Percentiles rank a stretch among this genome's conserved stretches.
Conservation (phyloP, 768 basidiomycete genomes). For the Mycena albidolilacea region DNA sequence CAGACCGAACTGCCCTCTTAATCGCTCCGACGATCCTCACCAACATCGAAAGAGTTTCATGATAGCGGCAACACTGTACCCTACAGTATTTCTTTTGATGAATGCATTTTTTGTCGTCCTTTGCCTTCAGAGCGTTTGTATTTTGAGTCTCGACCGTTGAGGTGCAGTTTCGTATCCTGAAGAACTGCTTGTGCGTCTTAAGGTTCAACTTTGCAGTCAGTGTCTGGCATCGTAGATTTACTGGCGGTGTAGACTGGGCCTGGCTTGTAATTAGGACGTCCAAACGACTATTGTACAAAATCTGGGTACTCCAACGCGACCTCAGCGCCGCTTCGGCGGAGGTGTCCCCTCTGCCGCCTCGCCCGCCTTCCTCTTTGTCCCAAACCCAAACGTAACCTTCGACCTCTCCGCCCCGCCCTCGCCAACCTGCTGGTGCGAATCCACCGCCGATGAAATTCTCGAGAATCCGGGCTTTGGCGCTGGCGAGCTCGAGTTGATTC, state of each 20-base stretch:
- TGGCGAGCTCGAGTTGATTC: constrained; percentile 67
- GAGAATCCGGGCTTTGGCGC: constrained; percentile 83
- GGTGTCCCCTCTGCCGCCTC: constrained; percentile 80
- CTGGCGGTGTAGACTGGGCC: no score
- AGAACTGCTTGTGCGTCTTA: no score
- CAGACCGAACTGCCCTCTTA: constrained; percentile 77
- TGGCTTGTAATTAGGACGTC: no score
- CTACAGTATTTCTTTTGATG: neutral
- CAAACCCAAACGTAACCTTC: constrained; percentile 85
- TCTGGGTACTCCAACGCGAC: neutral
- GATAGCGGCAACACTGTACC: constrained; percentile 64
- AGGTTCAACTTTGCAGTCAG: no score
- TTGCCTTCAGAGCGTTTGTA: no score
- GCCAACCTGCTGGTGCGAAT: constrained; percentile 65
- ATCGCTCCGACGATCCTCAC: constrained; percentile 84
- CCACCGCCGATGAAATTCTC: constrained; percentile 74
- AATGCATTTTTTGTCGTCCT: neutral
- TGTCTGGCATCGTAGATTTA: no score
- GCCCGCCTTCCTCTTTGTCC: constrained; percentile 83
- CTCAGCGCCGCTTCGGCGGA: constrained; percentile 70
- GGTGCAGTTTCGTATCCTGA: no score
- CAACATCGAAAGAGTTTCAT: constrained; percentile 91
- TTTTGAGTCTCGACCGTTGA: no score
- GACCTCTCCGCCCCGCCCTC: constrained; percentile 76
- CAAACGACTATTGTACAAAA: constrained; percentile 13